These are phyloP conservation scores for Gaillardinia entomophila DNA, from an alignment of 805 yeast species.

Conservation along the genomic window DNA sequence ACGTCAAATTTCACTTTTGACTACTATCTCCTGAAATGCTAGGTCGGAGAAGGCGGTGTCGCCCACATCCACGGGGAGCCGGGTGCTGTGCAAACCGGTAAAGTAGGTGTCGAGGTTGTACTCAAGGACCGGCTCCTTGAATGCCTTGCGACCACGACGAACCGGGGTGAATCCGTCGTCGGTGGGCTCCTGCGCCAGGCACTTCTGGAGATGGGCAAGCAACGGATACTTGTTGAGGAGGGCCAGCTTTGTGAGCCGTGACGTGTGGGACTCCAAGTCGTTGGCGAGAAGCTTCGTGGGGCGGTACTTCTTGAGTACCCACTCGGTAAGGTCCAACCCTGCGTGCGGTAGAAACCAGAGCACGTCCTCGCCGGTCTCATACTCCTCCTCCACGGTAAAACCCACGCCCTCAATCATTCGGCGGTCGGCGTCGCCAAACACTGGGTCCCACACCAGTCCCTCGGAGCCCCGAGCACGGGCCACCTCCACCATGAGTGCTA, in stretches of 20 bases:
- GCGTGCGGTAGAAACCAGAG: constrained; percentile 75
- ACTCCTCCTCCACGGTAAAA: constrained; percentile 13
- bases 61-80: constrained; percentile 37
- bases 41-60: constrained; percentile 49
- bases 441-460: constrained; percentile 62
- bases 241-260: constrained; percentile 39
- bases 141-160: constrained; percentile 15
- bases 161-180: constrained; percentile 11
- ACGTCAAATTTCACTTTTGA: no score
- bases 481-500: constrained; percentile 51
- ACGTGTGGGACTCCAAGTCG: constrained; percentile 48
- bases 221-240: constrained; percentile 39
- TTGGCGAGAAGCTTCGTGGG: constrained; percentile 47
- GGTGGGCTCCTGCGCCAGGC: constrained; percentile 2
- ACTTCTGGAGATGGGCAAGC: constrained; percentile 33
- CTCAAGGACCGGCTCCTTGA: constrained; percentile 24
- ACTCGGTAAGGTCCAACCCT: constrained; percentile 49
- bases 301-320: constrained; percentile 19
- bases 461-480: no score
- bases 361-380: constrained; percentile 8
- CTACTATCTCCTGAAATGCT: constrained; percentile 35
- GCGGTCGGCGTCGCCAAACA: constrained; percentile 44
- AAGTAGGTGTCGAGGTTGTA: constrained; percentile 26
- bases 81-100: constrained; percentile 9
- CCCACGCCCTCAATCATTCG: constrained; percentile 13